A percentile compares a stretch with the other conserved stretches of the same genome.
Evolutionary conservation across 2,329 filamentous ascomycete species (phyloP).

Genomic region (Leptographium lundbergii): DNA sequence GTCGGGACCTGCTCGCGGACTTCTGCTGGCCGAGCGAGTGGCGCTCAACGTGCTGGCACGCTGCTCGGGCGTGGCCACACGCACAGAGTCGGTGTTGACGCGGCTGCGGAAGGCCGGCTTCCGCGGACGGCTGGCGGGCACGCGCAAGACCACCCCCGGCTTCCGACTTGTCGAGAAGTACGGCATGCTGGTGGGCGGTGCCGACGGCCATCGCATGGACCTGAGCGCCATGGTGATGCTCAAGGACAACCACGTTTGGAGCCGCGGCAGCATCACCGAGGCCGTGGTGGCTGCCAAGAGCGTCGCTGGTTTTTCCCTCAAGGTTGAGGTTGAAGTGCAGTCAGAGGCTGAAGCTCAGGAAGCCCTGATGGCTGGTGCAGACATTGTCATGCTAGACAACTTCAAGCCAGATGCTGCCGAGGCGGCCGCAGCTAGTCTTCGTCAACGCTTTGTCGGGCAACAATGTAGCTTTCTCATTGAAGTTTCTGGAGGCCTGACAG

Average conservation of each 20-base stretch:
- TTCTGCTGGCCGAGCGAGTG: slow-evolving; percentile 86
- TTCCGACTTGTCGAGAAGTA: slow-evolving; percentile 97
- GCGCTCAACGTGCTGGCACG: slow-evolving; percentile 82
- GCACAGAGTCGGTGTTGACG: slow-evolving; percentile 40
- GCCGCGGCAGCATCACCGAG: slow-evolving; percentile 70
- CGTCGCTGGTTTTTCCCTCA: slow-evolving; percentile 79
- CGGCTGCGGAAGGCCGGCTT: slow-evolving; percentile 57
- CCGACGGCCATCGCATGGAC: slow-evolving; percentile 85
- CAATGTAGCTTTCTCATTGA: slow-evolving; percentile 64
- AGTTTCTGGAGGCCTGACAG: slow-evolving; percentile 79
- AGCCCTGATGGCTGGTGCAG: slow-evolving; percentile 79
- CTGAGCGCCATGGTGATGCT: slow-evolving; percentile 94
- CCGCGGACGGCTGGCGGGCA: slow-evolving; percentile 76
- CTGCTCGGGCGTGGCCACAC: slow-evolving; percentile 82
- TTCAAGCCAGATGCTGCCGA: slow-evolving; percentile 65
- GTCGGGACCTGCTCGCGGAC: slow-evolving; percentile 61
- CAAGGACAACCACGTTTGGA: slow-evolving; percentile 98
- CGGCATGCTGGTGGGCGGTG: slow-evolving; percentile 88
- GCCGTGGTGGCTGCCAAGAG: slow-evolving; percentile 75
- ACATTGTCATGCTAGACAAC: slow-evolving; percentile 97
- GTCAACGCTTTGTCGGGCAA: slow-evolving; percentile 66
- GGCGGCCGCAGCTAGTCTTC: slow-evolving; percentile 60
- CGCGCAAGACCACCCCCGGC: slow-evolving; percentile 91
- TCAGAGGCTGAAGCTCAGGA: slow-evolving; percentile 79
- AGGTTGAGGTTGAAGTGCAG: slow-evolving; percentile 94